A percentile compares a stretch with the other conserved stretches of the same genome.
phyloP scores from a whole-genome alignment of 2,329 filamentous ascomycete genomes.

The Stagonosporopsis rhizophila region DNA sequence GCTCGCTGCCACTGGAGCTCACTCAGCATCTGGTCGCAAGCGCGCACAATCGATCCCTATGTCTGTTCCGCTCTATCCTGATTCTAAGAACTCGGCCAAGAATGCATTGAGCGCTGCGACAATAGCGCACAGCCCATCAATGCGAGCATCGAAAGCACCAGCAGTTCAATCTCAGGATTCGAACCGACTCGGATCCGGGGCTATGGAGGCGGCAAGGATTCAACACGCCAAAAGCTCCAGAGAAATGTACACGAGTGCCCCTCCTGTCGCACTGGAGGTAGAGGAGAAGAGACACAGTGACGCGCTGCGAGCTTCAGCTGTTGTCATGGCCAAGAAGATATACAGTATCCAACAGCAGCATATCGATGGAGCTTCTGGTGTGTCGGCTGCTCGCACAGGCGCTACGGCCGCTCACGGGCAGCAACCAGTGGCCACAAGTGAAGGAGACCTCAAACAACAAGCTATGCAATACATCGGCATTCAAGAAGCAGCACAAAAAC shows the following conservation, averaged over 20 bases:
- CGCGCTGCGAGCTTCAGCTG: constrained; percentile 78
- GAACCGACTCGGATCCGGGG: constrained; percentile 54
- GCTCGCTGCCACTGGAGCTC: constrained; percentile 78
- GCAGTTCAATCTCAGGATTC: constrained; percentile 27
- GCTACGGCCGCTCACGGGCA: constrained; percentile 44
- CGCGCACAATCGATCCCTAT: constrained; percentile 68
- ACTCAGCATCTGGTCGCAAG: constrained; percentile 62
- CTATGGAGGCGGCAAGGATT: constrained; percentile 67
- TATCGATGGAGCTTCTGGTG: constrained; percentile 54
- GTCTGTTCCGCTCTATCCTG: constrained; percentile 58
- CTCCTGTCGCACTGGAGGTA: constrained; percentile 73
- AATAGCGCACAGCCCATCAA: constrained; percentile 63
- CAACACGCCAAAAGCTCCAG: constrained; percentile 71
- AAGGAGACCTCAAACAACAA: constrained; percentile 60
- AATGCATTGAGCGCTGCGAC: constrained; percentile 79
- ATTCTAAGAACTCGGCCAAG: constrained; percentile 65
- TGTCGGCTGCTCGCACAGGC: constrained; percentile 42
- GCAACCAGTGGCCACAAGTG: constrained; percentile 35
- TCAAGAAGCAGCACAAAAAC: constrained; percentile 85
- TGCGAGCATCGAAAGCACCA: constrained; percentile 30
- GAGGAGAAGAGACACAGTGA: constrained; percentile 77
- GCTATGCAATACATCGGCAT: constrained; percentile 66
- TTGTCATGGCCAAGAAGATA: constrained; percentile 90
- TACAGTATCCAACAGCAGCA: constrained; percentile 73
- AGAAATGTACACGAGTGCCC: constrained; percentile 79